Evolutionary conservation across 176 grass and related monocot species (phyloP).

Genomic region (Poa pratensis): DNA sequence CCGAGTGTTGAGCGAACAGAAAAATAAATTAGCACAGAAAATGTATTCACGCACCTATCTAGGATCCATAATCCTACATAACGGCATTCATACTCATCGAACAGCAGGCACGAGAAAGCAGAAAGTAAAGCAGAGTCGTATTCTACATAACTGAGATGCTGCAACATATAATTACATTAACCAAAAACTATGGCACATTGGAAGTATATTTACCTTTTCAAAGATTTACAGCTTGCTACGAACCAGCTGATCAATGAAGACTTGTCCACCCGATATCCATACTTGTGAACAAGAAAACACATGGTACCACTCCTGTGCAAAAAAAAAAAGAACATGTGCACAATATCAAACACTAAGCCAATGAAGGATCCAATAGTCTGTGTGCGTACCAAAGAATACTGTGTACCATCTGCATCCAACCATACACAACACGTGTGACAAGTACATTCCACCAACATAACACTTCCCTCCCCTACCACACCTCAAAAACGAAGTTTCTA

Average conservation of each 20-base stretch:
- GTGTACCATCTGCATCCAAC: neutral
- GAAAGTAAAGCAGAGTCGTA: conserved; percentile 20
- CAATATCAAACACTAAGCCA: neutral
- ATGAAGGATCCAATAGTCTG: neutral
- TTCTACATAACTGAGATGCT: conserved; percentile 30
- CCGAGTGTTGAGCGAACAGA: neutral
- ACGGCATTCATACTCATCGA: conserved; percentile 4
- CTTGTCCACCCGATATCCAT: conserved; percentile 72
- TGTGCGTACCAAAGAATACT: conserved; percentile 13
- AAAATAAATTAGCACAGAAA: conserved; percentile 13
- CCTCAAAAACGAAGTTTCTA: neutral
- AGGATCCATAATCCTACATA: conserved; percentile 26
- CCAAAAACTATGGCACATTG: conserved; percentile 26
- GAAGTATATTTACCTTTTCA: conserved; percentile 67
- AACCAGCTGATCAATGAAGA: conserved; percentile 75
- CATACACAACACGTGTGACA: neutral
- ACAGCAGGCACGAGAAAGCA: neutral
- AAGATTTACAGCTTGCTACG: conserved; percentile 59
- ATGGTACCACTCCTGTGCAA: conserved; percentile 58
- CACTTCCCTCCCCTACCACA: neutral
- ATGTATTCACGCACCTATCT: neutral
- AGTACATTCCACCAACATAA: neutral
- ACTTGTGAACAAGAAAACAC: conserved; percentile 78
- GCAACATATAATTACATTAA: conserved; percentile 2
- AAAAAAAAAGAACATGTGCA: conserved; percentile 39